Conservation (phyloP, 1,139 yeast genomes). For the Torulaspora globosa region DNA sequence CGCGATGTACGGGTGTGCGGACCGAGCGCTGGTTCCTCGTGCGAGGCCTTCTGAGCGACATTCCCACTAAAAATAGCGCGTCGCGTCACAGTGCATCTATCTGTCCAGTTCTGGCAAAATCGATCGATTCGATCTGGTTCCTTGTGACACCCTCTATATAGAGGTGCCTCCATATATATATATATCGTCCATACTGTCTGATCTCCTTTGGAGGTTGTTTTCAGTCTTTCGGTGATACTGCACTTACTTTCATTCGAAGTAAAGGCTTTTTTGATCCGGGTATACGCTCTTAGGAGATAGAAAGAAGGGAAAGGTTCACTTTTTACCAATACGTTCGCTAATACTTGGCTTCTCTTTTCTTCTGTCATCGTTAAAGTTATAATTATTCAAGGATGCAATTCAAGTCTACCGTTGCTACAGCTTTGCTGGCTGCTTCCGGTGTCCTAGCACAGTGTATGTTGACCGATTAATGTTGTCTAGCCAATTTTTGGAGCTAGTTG, state of each 20-base stretch:
- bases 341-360: neutral
- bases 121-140: constrained; percentile 1
- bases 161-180: too few relatives aligned
- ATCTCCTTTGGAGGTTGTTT: too few relatives aligned
- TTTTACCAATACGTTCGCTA: neutral
- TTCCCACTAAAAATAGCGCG: constrained; percentile 1
- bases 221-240: too few relatives aligned
- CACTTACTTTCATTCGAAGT: neutral
- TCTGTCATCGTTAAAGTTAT: constrained; percentile 1
- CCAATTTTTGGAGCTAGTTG: neutral
- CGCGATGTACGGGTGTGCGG: too few relatives aligned
- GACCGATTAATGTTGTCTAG: neutral
- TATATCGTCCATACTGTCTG: too few relatives aligned
- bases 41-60: too few relatives aligned
- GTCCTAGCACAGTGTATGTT: constrained; percentile 39
- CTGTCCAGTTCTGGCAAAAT: too few relatives aligned
- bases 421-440: constrained; percentile 46
- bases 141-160: neutral
- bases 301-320: neutral
- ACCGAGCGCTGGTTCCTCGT: too few relatives aligned
- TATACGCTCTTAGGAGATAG: neutral
- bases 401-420: constrained; percentile 32
- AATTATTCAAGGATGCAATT: constrained; percentile 44
- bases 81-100: neutral
- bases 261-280: neutral